Base-by-base conservation (phyloP, 192 early-diverging fungal species). In the Coemansia sp. region DNA sequence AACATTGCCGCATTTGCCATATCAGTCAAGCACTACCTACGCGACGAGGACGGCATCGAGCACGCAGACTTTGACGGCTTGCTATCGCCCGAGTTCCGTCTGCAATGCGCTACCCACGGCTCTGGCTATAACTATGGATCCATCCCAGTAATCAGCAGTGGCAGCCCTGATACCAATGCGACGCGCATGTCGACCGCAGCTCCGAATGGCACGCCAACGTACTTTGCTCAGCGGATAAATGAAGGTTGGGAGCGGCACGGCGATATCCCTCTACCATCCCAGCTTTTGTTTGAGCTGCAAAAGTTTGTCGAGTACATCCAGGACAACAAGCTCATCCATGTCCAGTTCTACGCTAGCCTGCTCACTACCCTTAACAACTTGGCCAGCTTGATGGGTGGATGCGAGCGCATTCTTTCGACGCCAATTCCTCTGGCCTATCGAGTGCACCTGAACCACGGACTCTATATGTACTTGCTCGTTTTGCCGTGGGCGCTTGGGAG, bases 391-490 rank as follows among this genome's bases (percentile, higher is more conserved):
- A 71, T 94, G 18, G 87, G 90, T 42, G 73, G 78, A 9, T 94
- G 94, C 69, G 94, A 96, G 84, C 90, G 96, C 46, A 94, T 98
- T 72, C 70, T 91, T 15, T 86, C 87, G 40, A 93, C 92, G 15
- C 96, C 96, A 3, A 95, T 97, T 68, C 96, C 95, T 16, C 67
- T 93, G 51, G 93, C 94, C 7, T 97, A 97, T 70, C 84, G 88
- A n/a, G 92, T 95, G 68, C 95, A 96, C 79, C 83, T 98, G 66
- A 88, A 91, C 66, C 96, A 98, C 79, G 90, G 89, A 24, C 85
- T 91, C 41, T 89, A 89, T 78, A 63, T 91, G 59, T 94, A 93
- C 75, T 74, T 96, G 66, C 72, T 95, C 20, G 66, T 87, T 0
- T 80, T 98, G 57, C 96, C 96, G 11, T 96, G 93, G 86, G 92